Evolutionary conservation across 2,329 filamentous ascomycete species (phyloP).

Genomic region (Metarhizium humberi): DNA sequence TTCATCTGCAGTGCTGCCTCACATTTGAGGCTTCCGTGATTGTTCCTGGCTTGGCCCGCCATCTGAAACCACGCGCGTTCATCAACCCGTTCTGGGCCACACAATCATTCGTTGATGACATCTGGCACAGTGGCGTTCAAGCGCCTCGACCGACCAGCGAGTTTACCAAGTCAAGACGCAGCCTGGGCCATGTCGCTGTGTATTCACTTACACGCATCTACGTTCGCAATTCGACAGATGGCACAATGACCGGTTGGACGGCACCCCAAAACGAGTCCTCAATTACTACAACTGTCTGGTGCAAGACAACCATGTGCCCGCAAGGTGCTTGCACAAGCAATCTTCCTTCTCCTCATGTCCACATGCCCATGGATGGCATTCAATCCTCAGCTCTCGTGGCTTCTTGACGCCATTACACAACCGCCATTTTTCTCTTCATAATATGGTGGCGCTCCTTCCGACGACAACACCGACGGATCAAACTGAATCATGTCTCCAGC

Average conservation of each 20-base stretch:
- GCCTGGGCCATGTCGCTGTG: neutral
- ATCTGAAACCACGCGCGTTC: neutral
- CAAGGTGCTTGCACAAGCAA: neutral
- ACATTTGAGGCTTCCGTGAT: neutral
- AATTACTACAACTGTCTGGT: neutral
- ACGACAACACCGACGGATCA: constrained; percentile 1
- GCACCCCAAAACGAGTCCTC: neutral
- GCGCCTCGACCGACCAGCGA: neutral
- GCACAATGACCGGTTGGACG: neutral
- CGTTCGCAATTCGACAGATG: neutral
- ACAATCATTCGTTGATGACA: neutral
- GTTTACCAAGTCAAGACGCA: neutral
- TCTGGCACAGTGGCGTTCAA: neutral
- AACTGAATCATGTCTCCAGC: constrained; percentile 9
- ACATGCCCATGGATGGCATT: neutral
- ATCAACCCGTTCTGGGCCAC: neutral
- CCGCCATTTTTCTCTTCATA: neutral
- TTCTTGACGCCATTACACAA: neutral
- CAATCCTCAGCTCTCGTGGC: neutral
- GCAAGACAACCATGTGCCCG: neutral
- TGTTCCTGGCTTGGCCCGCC: neutral
- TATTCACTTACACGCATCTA: neutral
- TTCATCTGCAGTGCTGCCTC: neutral
- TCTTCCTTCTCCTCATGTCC: neutral
- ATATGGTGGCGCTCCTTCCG: neutral